Conservation (phyloP, 306 rosid genomes). For the Arachis stenosperma region DNA sequence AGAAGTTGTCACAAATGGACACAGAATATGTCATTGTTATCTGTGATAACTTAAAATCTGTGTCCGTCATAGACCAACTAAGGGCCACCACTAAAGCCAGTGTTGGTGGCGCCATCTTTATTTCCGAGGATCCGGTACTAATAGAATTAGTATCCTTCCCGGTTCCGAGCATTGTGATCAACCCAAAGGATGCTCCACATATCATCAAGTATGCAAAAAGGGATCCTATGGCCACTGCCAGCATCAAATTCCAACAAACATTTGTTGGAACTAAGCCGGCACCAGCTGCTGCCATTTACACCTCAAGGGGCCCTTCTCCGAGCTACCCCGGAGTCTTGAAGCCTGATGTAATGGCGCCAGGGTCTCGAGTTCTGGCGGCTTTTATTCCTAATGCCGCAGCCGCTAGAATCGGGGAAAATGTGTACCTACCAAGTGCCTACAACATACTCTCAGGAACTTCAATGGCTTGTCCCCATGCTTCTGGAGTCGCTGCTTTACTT, state of each 20-base stretch:
- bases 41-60: conserved; percentile 35
- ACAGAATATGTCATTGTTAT: conserved; percentile 32
- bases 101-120: conserved; percentile 45
- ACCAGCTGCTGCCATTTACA: conserved; percentile 55
- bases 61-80: conserved; percentile 23
- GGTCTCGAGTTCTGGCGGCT: conserved; percentile 53
- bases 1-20: conserved; percentile 11
- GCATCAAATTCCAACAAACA: conserved; percentile 49
- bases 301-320: conserved; percentile 56
- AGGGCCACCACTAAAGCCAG: not conserved
- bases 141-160: conserved; percentile 33
- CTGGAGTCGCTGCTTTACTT: conserved; percentile 53
- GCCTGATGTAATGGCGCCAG: conserved; percentile 69
- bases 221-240: conserved; percentile 22
- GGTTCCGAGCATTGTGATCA: conserved; percentile 48
- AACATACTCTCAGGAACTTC: conserved; percentile 60
- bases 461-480: conserved; percentile 61
- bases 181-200: conserved; percentile 37
- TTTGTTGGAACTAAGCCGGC: conserved; percentile 44
- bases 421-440: conserved; percentile 38
- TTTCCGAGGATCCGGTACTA: conserved; percentile 40
- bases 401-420: conserved; percentile 41
- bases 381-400: conserved; percentile 28
- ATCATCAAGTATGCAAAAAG: conserved; percentile 43
- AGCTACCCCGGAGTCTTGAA: conserved; percentile 46